Evolutionary conservation across 2,329 filamentous ascomycete genomes (phyloP).

Genomic region (Arachnopeziza araneosa): DNA sequence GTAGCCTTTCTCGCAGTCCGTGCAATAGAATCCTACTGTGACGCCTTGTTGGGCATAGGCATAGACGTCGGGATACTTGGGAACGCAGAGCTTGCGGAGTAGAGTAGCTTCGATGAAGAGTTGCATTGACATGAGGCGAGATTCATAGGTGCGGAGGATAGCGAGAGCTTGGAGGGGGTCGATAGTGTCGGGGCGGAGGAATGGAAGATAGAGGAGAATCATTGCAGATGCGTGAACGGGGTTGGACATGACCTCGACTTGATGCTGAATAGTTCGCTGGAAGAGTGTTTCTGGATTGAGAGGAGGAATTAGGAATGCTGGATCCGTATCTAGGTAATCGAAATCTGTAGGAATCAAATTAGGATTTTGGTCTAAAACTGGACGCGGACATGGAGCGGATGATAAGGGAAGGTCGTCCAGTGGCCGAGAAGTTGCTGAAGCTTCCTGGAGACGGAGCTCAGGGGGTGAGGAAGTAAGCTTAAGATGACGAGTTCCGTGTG

Average conservation of each 20-base stretch:
- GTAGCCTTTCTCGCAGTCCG: slow-evolving; percentile 48
- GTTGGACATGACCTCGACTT: slow-evolving; percentile 51
- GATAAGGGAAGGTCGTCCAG: not conserved
- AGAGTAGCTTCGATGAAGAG: slow-evolving; percentile 56
- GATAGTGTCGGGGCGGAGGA: slow-evolving; percentile 50
- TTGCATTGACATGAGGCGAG: slow-evolving; percentile 52
- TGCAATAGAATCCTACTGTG: slow-evolving; percentile 48
- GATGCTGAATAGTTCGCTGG: slow-evolving; percentile 40
- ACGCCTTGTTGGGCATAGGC: slow-evolving; percentile 49
- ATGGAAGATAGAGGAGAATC: slow-evolving; percentile 51
- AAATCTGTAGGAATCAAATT: not conserved
- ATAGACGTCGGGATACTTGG: slow-evolving; percentile 51
- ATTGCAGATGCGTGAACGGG: slow-evolving; percentile 57
- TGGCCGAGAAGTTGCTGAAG: slow-evolving; percentile 11
- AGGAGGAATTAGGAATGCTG: slow-evolving; percentile 47
- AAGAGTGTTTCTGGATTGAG: slow-evolving; percentile 52
- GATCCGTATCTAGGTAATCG: slow-evolving; percentile 42
- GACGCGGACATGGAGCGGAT: not conserved
- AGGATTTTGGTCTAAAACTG: not conserved
- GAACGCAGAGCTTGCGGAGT: slow-evolving; percentile 51
- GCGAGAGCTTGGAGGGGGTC: slow-evolving; percentile 50
- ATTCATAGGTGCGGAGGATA: slow-evolving; percentile 54
- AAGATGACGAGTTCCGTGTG: not conserved
- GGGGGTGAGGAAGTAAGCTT: slow-evolving; percentile 13
- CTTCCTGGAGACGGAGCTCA: slow-evolving; percentile 21